Conservation (phyloP, 164 flowering plant genomes). For the Umbilicus rupestris region DNA sequence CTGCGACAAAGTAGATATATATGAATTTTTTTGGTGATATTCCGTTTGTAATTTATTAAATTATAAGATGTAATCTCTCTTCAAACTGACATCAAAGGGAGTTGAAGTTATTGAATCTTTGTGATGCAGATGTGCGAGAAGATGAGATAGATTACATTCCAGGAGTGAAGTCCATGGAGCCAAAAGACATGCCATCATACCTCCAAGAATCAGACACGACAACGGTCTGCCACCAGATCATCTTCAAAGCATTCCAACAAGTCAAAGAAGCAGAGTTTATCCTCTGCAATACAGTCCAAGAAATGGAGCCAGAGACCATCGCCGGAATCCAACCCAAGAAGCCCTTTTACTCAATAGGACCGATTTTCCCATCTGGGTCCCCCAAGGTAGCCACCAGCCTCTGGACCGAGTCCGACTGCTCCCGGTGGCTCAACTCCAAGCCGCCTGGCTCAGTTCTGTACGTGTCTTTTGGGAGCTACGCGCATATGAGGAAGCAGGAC, state of each 20-base stretch:
- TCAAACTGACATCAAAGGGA: too few relatives aligned
- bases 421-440: constrained; percentile 54
- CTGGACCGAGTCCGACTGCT: constrained; percentile 73
- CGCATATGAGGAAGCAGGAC: constrained; percentile 40
- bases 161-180: constrained; percentile 50
- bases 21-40: too few relatives aligned
- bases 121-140: constrained; percentile 33
- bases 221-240: constrained; percentile 45
- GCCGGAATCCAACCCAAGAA: constrained; percentile 33
- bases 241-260: constrained; percentile 47
- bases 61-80: too few relatives aligned
- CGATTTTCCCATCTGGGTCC: constrained; percentile 38
- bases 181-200: constrained; percentile 53
- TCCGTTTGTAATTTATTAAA: too few relatives aligned
- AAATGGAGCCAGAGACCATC: constrained; percentile 51
- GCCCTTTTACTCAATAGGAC: constrained; percentile 62
- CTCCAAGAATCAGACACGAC: constrained; percentile 45
- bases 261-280: constrained; percentile 47
- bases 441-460: constrained; percentile 63
- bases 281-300: constrained; percentile 62
- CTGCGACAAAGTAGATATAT: too few relatives aligned
- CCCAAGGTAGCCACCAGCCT: constrained; percentile 53
- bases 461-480: constrained; percentile 79
- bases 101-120: neutral
- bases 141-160: constrained; percentile 71